phyloP scores from a whole-genome alignment of 2,329 filamentous ascomycete genomes.

The Mariannaea sp. region DNA sequence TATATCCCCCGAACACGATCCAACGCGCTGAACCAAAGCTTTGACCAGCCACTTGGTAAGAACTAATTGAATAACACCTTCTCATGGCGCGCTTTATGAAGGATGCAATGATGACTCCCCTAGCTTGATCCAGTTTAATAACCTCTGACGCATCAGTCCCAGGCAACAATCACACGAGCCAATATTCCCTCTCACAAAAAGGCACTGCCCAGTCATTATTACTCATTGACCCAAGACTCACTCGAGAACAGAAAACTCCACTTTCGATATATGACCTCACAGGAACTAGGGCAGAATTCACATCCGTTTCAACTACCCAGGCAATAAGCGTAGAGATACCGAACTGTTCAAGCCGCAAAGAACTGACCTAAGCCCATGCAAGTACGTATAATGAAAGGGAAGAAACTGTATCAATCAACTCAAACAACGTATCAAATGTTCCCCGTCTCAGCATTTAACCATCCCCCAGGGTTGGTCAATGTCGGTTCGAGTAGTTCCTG shows the following conservation, averaged over 20 bases:
- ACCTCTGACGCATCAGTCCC: neutral
- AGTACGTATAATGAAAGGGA: slow-evolving; percentile 4
- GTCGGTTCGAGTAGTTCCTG: slow-evolving; percentile 44
- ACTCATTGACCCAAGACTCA: too few species aligned
- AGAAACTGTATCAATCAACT: slow-evolving; percentile 4
- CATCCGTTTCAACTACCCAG: neutral
- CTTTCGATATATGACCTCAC: too few species aligned
- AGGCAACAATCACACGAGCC: slow-evolving; percentile 7
- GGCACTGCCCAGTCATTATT: too few species aligned
- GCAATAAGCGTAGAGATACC: neutral
- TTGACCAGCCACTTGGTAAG: neutral
- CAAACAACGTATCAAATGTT: slow-evolving; percentile 28
- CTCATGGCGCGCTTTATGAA: neutral
- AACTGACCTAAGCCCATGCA: neutral
- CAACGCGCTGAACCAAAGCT: too few species aligned
- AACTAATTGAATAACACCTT: neutral
- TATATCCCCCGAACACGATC: neutral
- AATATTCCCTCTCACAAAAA: too few species aligned
- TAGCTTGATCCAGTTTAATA: neutral
- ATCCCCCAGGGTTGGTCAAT: slow-evolving; percentile 23
- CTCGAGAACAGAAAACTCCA: too few species aligned
- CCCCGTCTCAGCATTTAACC: neutral
- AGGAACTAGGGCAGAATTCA: too few species aligned
- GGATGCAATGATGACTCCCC: slow-evolving; percentile 16
- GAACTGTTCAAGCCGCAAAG: neutral